Percentiles rank a stretch among this genome's conserved stretches.
These are phyloP conservation scores for Mycena sp. DNA, from an alignment of 1,284 basidiomycete genomes.

Conservation along the genomic window DNA sequence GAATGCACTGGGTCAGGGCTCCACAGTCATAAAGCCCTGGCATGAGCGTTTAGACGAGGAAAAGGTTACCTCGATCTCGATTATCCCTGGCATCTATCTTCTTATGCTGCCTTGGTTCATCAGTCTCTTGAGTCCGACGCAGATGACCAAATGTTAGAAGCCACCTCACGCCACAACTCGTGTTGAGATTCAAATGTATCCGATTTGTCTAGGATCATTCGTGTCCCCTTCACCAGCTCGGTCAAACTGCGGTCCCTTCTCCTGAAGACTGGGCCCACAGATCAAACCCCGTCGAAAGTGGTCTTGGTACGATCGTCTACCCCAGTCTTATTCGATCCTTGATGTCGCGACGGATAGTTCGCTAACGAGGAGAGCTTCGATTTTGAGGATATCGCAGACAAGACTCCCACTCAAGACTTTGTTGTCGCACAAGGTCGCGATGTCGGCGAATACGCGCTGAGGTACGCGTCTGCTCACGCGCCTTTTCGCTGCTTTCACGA, in stretches of 20 bases:
- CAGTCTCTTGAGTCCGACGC: constrained; percentile 84
- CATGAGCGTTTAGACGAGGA: constrained; percentile 70
- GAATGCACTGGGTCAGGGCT: constrained; percentile 63
- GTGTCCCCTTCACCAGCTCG: constrained; percentile 82
- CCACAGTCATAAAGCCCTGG: constrained; percentile 81
- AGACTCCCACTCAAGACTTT: constrained; percentile 73
- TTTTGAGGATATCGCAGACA: constrained; percentile 74
- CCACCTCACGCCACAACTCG: too few relatives aligned
- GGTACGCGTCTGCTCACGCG: constrained; percentile 49
- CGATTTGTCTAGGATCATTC: constrained; percentile 65
- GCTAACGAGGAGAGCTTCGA: constrained; percentile 77
- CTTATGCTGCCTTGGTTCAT: background rate
- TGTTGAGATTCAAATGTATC: too few relatives aligned
- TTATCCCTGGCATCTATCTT: constrained; percentile 10
- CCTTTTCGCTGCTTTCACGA: background rate
- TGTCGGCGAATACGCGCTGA: constrained; percentile 79
- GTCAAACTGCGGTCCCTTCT: constrained; percentile 80
- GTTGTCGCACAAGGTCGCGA: constrained; percentile 72
- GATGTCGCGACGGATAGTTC: too few relatives aligned
- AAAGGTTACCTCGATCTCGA: constrained; percentile 53
- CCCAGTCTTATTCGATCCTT: too few relatives aligned
- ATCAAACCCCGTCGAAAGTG: constrained; percentile 76
- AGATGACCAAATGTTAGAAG: constrained; percentile 81
- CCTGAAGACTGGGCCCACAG: constrained; percentile 77
- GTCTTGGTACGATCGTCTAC: too few relatives aligned